A percentile compares a stretch with the other conserved stretches of the same genome.
Conservation (phyloP, 2,329 filamentous ascomycete genomes). For the Calonectria multiphialidica region DNA sequence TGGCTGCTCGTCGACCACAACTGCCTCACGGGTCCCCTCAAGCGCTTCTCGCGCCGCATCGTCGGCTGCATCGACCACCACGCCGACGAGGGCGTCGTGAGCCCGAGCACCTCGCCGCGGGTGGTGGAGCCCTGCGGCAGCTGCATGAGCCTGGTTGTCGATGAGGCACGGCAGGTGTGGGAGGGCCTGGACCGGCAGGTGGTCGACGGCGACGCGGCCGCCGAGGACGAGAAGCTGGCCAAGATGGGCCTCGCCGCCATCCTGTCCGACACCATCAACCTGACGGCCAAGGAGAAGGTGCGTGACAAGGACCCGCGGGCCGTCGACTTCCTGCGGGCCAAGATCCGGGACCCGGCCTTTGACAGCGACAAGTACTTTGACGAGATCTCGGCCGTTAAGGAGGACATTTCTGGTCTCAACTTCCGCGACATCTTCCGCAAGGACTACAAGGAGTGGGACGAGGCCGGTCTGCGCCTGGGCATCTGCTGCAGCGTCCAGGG, state of each 20-base stretch:
- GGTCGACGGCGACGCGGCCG: constrained; percentile 39
- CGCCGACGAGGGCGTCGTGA: constrained; percentile 74
- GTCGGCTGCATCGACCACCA: constrained; percentile 83
- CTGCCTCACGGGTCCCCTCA: constrained; percentile 72
- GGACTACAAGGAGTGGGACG: constrained; percentile 86
- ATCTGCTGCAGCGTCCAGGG: constrained; percentile 74
- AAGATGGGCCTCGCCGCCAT: constrained; percentile 77
- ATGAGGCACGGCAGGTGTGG: constrained; percentile 71
- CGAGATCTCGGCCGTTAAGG: constrained; percentile 73
- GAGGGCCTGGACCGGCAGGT: constrained; percentile 54
- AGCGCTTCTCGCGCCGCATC: constrained; percentile 64
- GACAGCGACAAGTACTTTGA: constrained; percentile 68
- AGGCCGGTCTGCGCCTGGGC: constrained; percentile 70
- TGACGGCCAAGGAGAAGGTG: constrained; percentile 74
- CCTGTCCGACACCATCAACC: constrained; percentile 78
- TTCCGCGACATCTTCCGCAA: constrained; percentile 80
- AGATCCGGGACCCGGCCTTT: constrained; percentile 57
- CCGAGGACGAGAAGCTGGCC: constrained; percentile 70
- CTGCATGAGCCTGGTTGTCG: constrained; percentile 77
- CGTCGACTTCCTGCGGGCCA: constrained; percentile 68
- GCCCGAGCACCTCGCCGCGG: constrained; percentile 62
- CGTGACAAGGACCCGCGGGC: constrained; percentile 71
- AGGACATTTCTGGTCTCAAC: constrained; percentile 71
- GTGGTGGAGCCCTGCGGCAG: constrained; percentile 77
- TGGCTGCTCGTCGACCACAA: constrained; percentile 90